A percentile compares a stretch with the other conserved stretches of the same genome.
Conservation (phyloP, 176 grass and related monocot genomes). For the Phragmites australis region DNA sequence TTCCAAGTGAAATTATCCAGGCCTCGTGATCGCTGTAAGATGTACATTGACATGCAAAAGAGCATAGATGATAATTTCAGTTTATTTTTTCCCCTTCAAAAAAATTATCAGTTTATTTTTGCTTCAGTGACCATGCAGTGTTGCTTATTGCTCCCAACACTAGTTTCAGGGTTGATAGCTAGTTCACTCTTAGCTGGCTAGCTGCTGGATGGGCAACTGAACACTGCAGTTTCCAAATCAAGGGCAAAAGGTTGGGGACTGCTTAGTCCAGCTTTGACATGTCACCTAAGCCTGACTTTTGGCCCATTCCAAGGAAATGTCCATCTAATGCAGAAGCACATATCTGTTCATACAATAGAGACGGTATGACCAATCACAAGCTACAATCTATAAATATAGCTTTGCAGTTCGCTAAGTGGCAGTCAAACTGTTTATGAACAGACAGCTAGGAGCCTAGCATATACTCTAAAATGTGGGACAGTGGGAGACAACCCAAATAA, state of each 20-base stretch:
- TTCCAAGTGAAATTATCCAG: background rate
- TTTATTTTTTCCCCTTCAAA: too few relatives aligned
- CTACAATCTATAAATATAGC: slow-evolving; percentile 13
- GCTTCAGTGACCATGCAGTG: too few relatives aligned
- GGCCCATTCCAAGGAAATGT: too few relatives aligned
- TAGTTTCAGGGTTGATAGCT: too few relatives aligned
- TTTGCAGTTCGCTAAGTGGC: background rate
- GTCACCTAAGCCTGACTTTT: too few relatives aligned
- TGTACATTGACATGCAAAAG: background rate
- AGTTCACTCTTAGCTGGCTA: too few relatives aligned
- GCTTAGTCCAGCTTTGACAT: too few relatives aligned
- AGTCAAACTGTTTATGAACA: slow-evolving; percentile 1
- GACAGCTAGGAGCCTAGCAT: background rate
- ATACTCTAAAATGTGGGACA: background rate
- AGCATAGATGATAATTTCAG: background rate
- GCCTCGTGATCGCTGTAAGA: background rate
- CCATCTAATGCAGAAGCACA: background rate
- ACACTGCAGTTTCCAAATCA: too few relatives aligned
- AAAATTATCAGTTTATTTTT: too few relatives aligned
- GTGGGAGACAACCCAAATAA: background rate
- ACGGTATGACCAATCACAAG: background rate
- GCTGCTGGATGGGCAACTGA: too few relatives aligned
- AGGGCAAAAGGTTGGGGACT: too few relatives aligned
- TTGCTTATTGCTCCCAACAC: too few relatives aligned
- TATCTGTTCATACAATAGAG: background rate